These are phyloP conservation scores for Aureobasidium sp. DNA, from an alignment of 2,329 filamentous ascomycete genomes.

Conservation along the genomic window DNA sequence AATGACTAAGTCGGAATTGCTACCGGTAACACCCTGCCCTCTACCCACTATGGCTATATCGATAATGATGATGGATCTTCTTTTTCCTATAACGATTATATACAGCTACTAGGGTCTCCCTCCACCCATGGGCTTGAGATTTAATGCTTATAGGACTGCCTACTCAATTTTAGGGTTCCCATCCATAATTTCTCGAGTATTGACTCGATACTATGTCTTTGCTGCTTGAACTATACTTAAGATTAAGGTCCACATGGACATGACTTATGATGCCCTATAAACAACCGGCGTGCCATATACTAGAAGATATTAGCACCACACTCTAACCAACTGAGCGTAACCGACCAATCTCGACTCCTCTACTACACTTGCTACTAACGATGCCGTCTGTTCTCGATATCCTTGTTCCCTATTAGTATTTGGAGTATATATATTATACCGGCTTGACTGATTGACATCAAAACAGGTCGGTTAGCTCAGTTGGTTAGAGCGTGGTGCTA, in stretches of 20 bases:
- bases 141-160: too few species aligned
- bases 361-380: too few species aligned
- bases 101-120: background rate
- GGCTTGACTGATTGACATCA: too few species aligned
- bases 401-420: too few species aligned
- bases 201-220: background rate
- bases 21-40: background rate
- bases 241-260: too few species aligned
- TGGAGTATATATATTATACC: too few species aligned
- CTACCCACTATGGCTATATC: background rate
- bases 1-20: background rate
- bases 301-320: slow-evolving; percentile 18
- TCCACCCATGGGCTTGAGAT: background rate
- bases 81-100: background rate
- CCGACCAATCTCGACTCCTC: background rate
- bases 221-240: background rate
- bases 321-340: slow-evolving; percentile 19
- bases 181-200: background rate
- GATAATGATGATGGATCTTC: background rate
- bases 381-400: too few species aligned
- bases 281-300: slow-evolving; percentile 12
- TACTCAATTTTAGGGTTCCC: background rate
- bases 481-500: slow-evolving; percentile 22
- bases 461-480: slow-evolving; percentile 15
- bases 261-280: background rate